Percentiles rank a stretch among this genome's conserved stretches.
phyloP scores from a whole-genome alignment of 225 moss, liverwort and hornwort species.

The Climacium dendroides region DNA sequence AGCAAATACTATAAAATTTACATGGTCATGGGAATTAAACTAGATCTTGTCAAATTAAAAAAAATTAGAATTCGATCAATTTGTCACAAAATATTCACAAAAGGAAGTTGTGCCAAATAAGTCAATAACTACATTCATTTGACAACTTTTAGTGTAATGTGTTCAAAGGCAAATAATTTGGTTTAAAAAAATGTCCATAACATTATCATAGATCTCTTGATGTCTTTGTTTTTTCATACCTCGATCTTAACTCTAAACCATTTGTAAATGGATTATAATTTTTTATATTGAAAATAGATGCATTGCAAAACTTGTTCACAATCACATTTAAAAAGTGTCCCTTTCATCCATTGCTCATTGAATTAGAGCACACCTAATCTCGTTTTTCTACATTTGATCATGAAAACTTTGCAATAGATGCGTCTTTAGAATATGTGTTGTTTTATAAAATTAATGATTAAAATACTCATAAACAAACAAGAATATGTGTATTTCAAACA shows the following conservation, averaged over 20 bases:
- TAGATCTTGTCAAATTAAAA: neutral
- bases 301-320: neutral
- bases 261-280: neutral
- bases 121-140: neutral
- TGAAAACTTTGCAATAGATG: accelerated
- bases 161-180: neutral
- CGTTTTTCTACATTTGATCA: neutral
- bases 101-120: neutral
- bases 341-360: neutral
- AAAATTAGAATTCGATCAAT: too few species aligned
- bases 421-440: neutral
- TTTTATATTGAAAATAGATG: neutral
- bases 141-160: neutral
- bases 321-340: neutral
- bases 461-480: neutral
- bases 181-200: neutral
- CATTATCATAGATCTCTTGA: neutral
- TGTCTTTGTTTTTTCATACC: neutral
- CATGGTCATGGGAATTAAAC: neutral
- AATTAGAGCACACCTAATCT: neutral
- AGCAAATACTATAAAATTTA: neutral
- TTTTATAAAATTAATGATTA: neutral
- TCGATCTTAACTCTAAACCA: accelerated
- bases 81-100: neutral
- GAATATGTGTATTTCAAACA: neutral